Conservation (phyloP, 495 filamentous ascomycete genomes). For the Cairneyella variabilis region DNA sequence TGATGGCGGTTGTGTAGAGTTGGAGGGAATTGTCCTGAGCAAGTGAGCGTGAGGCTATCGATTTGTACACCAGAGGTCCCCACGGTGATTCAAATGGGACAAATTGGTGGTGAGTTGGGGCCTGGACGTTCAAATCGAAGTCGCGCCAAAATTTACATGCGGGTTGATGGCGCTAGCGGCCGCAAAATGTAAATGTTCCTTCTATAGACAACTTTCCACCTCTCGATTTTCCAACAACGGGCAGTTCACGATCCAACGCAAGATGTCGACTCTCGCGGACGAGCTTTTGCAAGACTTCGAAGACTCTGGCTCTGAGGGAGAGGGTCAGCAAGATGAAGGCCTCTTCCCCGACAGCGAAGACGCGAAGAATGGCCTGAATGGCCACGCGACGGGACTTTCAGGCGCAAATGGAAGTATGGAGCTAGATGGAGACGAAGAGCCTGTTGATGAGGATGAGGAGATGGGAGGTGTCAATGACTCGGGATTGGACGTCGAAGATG, state of each 20-base stretch:
- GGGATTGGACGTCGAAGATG: conserved; percentile 51
- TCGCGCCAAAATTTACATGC: no score
- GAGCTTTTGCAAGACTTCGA: conserved; percentile 90
- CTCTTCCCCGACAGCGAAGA: conserved; percentile 33
- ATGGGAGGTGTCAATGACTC: conserved; percentile 44
- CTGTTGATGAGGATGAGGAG: conserved; percentile 48
- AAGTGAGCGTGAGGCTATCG: neutral
- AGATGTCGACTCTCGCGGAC: conserved; percentile 75
- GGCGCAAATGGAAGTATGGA: conserved; percentile 34
- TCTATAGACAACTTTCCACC: no score
- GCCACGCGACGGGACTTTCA: conserved; percentile 23
- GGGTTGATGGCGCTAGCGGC: conserved; percentile 10
- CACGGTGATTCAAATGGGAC: neutral
- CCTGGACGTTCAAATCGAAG: no score
- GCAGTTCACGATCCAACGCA: no score
- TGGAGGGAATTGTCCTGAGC: no score
- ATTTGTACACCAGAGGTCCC: neutral
- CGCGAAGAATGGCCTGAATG: conserved; percentile 26
- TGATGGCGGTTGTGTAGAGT: conserved; percentile 35
- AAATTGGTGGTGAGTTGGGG: neutral
- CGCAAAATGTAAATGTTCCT: no score
- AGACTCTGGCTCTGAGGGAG: conserved; percentile 60
- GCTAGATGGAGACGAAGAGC: conserved; percentile 45
- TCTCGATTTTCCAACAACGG: no score
- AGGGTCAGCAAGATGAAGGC: conserved; percentile 48